These are phyloP conservation scores for Salisapilia sapeloensis DNA, from an alignment of 352 stramenopile species.

Conservation along the genomic window DNA sequence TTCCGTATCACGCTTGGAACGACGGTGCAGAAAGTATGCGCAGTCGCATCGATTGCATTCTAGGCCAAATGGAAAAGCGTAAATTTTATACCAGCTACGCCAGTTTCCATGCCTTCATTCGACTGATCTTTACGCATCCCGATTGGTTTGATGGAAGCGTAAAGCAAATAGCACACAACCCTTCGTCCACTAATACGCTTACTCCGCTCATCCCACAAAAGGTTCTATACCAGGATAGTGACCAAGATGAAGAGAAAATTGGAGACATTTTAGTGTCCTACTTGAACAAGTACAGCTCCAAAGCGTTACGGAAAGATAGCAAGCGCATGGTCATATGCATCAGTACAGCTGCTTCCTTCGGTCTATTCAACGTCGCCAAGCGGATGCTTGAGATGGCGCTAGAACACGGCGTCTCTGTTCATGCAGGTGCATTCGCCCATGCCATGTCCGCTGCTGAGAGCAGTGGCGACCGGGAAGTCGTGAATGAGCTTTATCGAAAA, in stretches of 20 bases:
- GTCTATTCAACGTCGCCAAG: slow-evolving; percentile 14
- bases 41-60: slow-evolving; percentile 21
- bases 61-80: slow-evolving; percentile 17
- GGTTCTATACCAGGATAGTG: neutral
- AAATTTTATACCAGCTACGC: slow-evolving; percentile 34
- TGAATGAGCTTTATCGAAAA: slow-evolving; percentile 35
- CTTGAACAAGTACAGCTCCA: slow-evolving; percentile 24
- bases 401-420: slow-evolving; percentile 18
- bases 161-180: neutral
- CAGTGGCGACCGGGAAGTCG: slow-evolving; percentile 20
- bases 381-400: slow-evolving; percentile 20
- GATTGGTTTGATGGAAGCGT: slow-evolving; percentile 12
- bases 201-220: too few relatives aligned
- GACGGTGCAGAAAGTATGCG: slow-evolving; percentile 4
- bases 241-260: slow-evolving; percentile 4
- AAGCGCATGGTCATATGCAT: slow-evolving; percentile 39
- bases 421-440: slow-evolving; percentile 48
- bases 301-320: slow-evolving; percentile 17
- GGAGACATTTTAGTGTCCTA: slow-evolving; percentile 22
- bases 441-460: slow-evolving; percentile 23
- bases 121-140: slow-evolving; percentile 30
- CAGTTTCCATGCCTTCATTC: slow-evolving; percentile 36
- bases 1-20: slow-evolving; percentile 12
- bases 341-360: slow-evolving; percentile 25
- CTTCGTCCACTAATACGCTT: too few relatives aligned